Evolutionary conservation across 2,329 filamentous ascomycete genomes (phyloP), one percentile per base, ranked within the genome.

Genomic region (Fusarium luffae): DNA sequence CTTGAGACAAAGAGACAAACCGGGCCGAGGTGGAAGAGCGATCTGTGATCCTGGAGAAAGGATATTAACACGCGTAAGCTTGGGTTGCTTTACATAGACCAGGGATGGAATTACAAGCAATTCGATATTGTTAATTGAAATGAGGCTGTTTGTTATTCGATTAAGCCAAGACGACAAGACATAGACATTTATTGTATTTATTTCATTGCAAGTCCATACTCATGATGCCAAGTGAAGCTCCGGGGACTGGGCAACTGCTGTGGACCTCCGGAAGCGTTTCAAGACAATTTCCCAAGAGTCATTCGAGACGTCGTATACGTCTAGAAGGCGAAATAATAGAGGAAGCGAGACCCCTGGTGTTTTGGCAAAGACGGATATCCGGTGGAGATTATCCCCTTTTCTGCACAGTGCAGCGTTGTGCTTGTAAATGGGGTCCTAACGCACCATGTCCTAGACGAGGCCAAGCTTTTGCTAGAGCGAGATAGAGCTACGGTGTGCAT

Each of bases 381-480:
- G 44, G 74, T 75, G 74, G 74, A 74, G 70, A 75, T 74, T 72
- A 50, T 72, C 73, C 60, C 74, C 74, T 75, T 59, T 75, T 74
- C 46, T 55, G 37, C 30, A 73, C 70, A 66, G 73, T 75, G 73
- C 32, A 58, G 59, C 47, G 21, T 67, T 44, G 23, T 42, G 21
- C 14, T 13, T 27, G 49, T 5, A 14, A 14, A 52, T 52, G 41
- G 23, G 44, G 7, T 21, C 47, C 49, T 71, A 74, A 68, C 67
- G 48, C 18, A 12, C 23, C 27, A 41, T 58, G 37, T 19, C 14
- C 21, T 18, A 16, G 34, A 14, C 23, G n/a, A 44, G 34, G 48
- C 28, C 66, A 52, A 62, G 44, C 54, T 60, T 58, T 58, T 46
- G 67, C 59, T 69, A 68, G 40, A 23, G 25, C 21, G 21, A 54